Evolutionary conservation across 441 rosid species (phyloP).

Genomic region (Hura crepitans): DNA sequence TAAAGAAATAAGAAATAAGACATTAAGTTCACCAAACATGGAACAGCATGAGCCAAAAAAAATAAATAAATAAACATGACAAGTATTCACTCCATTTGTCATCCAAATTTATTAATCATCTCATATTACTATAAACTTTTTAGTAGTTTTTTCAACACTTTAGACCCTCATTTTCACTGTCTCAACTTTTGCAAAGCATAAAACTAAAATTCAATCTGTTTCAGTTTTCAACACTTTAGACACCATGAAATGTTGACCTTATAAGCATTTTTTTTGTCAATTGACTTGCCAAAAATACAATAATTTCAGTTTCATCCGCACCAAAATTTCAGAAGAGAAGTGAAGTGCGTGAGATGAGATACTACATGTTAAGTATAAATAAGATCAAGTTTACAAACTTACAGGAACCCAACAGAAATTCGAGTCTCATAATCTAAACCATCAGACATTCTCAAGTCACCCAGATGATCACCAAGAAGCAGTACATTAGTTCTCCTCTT

Average conservation of each 20-base stretch:
- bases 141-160: neutral
- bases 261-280: neutral
- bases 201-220: neutral
- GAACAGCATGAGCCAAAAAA: neutral
- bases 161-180: neutral
- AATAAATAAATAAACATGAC: neutral
- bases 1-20: neutral
- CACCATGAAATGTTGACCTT: neutral
- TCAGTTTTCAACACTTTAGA: no score
- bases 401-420: conserved; percentile 78
- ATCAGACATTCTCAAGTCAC: conserved; percentile 84
- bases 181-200: neutral
- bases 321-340: neutral
- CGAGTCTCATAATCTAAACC: conserved; percentile 70
- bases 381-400: conserved; percentile 30
- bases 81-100: neutral
- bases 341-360: neutral
- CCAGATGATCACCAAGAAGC: conserved; percentile 83
- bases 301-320: neutral
- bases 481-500: conserved; percentile 72
- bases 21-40: neutral
- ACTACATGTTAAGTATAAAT: neutral
- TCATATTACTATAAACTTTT: neutral
- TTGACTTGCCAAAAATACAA: neutral
- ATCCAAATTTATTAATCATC: neutral